Evolutionary conservation across 1,284 basidiomycete species (phyloP).

Genomic region (Thecaphora thlaspeos): DNA sequence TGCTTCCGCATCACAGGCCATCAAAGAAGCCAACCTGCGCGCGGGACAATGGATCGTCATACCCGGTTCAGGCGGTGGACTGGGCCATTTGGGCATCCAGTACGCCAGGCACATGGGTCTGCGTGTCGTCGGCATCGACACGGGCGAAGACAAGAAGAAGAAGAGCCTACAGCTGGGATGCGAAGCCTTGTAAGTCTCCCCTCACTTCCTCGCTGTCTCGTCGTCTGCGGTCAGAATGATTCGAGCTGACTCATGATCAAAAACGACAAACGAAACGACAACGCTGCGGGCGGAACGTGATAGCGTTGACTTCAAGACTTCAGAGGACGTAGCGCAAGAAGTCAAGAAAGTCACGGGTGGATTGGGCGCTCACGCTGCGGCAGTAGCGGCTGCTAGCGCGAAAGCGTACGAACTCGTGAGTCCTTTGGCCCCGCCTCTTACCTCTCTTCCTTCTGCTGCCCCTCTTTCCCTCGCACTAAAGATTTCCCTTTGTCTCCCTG

Average conservation of each 20-base stretch:
- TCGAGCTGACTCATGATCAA: too few relatives aligned
- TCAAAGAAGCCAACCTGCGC: slow-evolving; percentile 69
- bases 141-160: slow-evolving; percentile 72
- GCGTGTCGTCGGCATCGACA: slow-evolving; percentile 76
- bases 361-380: slow-evolving; percentile 68
- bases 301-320: slow-evolving; percentile 71
- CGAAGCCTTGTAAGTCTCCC: slow-evolving; percentile 63
- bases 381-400: slow-evolving; percentile 57
- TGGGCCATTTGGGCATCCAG: slow-evolving; percentile 59
- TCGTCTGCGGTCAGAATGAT: too few relatives aligned
- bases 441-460: too few relatives aligned
- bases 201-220: neutral
- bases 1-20: slow-evolving; percentile 63
- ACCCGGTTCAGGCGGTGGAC: slow-evolving; percentile 71
- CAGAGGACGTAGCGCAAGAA: slow-evolving; percentile 64
- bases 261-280: too few relatives aligned
- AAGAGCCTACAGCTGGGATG: slow-evolving; percentile 73
- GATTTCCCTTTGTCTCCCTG: too few relatives aligned
- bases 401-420: slow-evolving; percentile 65
- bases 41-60: slow-evolving; percentile 78
- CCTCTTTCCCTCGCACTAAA: too few relatives aligned
- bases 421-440: too few relatives aligned
- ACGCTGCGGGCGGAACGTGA: too few relatives aligned
- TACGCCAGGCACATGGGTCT: slow-evolving; percentile 58
- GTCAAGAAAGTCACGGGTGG: slow-evolving; percentile 68